phyloP scores from a whole-genome alignment of 495 filamentous ascomycete species.

The Podospora fimiseda region DNA sequence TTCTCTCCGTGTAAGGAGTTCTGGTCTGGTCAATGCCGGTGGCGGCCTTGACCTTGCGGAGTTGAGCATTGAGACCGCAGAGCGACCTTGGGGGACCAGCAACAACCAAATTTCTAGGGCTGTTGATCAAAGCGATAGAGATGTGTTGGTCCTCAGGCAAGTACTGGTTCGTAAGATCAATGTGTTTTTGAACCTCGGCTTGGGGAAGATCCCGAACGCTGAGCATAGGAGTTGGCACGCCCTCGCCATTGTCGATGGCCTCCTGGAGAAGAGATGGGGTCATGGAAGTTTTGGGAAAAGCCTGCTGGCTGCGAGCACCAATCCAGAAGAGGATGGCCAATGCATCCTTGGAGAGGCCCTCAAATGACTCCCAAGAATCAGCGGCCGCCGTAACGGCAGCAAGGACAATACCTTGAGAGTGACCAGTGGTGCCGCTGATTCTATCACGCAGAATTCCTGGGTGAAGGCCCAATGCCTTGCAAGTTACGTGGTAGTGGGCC shows the following conservation, averaged over 20 bases:
- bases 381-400: slow-evolving; percentile 88
- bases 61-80: slow-evolving; percentile 87
- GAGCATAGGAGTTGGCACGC: slow-evolving; percentile 91
- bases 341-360: slow-evolving; percentile 65
- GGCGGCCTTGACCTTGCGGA: slow-evolving; percentile 93
- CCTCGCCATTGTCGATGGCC: slow-evolving; percentile 89
- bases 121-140: slow-evolving; percentile 91
- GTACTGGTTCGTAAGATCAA: slow-evolving; percentile 93
- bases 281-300: slow-evolving; percentile 88
- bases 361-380: slow-evolving; percentile 83
- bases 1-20: slow-evolving; percentile 89
- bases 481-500: slow-evolving; percentile 88
- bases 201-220: slow-evolving; percentile 88
- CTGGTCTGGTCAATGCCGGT: slow-evolving; percentile 94
- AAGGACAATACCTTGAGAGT: slow-evolving; percentile 93
- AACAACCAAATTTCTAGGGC: slow-evolving; percentile 92
- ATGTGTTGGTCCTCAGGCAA: slow-evolving; percentile 89
- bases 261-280: slow-evolving; percentile 91
- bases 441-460: slow-evolving; percentile 79
- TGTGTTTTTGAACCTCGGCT: slow-evolving; percentile 82
- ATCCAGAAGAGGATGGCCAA: slow-evolving; percentile 99
- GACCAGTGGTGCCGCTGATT: slow-evolving; percentile 83
- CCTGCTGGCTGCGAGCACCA: slow-evolving; percentile 94
- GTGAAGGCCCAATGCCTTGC: slow-evolving; percentile 77
- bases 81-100: slow-evolving; percentile 93